Conservation (phyloP, 805 yeast species). For the Hyphopichia homilentoma region DNA sequence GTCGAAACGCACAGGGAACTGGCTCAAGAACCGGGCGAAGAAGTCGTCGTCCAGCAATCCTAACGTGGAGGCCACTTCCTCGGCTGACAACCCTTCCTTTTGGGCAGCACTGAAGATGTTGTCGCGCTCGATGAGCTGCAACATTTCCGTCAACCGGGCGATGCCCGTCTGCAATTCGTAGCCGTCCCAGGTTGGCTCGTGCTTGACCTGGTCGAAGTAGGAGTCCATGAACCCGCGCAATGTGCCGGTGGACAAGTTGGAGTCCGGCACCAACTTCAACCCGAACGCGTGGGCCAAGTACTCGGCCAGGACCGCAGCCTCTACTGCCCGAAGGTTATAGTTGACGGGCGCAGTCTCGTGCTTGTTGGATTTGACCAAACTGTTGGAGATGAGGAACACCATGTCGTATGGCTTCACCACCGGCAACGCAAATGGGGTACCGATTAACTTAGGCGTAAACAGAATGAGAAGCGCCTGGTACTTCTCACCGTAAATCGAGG, state of each 20-base stretch:
- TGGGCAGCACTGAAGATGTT: constrained; percentile 26
- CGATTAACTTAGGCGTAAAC: constrained; percentile 56
- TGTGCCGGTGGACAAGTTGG: constrained; percentile 55
- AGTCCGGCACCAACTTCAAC: constrained; percentile 41
- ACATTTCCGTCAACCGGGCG: constrained; percentile 35
- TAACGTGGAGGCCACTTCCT: constrained; percentile 43
- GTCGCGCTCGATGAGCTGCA: constrained; percentile 39
- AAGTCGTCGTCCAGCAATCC: constrained; percentile 43
- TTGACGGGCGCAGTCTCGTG: constrained; percentile 66
- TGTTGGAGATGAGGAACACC: constrained; percentile 60
- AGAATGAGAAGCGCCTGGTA: constrained; percentile 57
- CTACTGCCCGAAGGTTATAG: constrained; percentile 70
- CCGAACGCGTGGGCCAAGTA: constrained; percentile 49
- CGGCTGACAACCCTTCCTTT: constrained; percentile 47
- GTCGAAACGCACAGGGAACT: constrained; percentile 57
- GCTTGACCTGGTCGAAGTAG: constrained; percentile 32
- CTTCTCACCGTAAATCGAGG: constrained; percentile 60
- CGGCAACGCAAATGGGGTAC: constrained; percentile 54
- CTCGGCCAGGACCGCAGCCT: constrained; percentile 65
- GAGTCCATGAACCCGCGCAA: constrained; percentile 62
- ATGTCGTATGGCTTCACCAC: constrained; percentile 36
- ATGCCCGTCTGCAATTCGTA: constrained; percentile 40
- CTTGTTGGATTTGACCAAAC: constrained; percentile 60
- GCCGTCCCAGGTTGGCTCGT: constrained; percentile 41
- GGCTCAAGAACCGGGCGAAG: constrained; percentile 38